Conservation (phyloP, 2,329 filamentous ascomycete genomes). For the Graphiopsis chlorocephala region DNA sequence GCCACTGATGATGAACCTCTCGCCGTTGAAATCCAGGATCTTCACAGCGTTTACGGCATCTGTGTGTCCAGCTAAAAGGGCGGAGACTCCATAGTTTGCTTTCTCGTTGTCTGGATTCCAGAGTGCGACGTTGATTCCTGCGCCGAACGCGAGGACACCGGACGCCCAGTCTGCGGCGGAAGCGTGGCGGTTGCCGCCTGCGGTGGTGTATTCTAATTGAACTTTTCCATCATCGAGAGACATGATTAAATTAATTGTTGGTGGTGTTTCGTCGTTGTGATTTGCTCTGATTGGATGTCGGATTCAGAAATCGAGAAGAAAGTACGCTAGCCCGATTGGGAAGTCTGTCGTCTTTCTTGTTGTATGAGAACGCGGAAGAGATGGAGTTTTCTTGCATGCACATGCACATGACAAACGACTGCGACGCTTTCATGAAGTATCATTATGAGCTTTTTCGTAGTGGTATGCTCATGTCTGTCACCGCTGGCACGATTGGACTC, state of each 20-base stretch:
- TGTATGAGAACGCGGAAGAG: no score
- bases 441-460: no score
- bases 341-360: background rate
- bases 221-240: background rate
- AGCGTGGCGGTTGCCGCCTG: conserved; percentile 87
- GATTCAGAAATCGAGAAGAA: background rate
- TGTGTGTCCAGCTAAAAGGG: conserved; percentile 71
- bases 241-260: background rate
- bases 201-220: conserved; percentile 56
- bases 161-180: conserved; percentile 81
- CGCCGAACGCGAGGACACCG: conserved; percentile 80
- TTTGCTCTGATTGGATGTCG: background rate
- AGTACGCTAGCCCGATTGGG: background rate
- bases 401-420: no score
- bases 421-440: no score
- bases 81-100: conserved; percentile 56
- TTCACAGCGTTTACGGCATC: conserved; percentile 79
- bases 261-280: background rate
- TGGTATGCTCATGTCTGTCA: no score
- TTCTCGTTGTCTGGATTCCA: conserved; percentile 67
- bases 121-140: conserved; percentile 81
- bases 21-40: conserved; percentile 61
- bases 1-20: conserved; percentile 69
- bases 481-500: no score
- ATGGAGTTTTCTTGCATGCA: no score